Evolutionary conservation across 1,284 basidiomycete genomes (phyloP), one percentile per base, ranked within the genome.

Genomic region (Ganoderma lucidum): DNA sequence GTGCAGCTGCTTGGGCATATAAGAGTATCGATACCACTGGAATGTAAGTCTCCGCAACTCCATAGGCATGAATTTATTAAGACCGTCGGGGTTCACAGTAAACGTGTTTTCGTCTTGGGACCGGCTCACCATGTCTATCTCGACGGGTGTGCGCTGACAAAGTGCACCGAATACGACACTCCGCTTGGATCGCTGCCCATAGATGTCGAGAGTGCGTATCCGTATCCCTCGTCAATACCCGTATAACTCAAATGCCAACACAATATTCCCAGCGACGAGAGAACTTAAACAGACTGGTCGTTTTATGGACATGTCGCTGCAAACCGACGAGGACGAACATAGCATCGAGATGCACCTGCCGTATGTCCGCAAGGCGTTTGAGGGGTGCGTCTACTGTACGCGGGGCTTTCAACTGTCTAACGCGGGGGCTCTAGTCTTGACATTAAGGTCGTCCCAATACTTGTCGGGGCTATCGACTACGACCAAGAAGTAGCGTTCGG

Each of bases 331-430:
- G 79, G 95, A 93, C 51, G 98, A 99, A 77, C 98, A 99, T 80
- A 97, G 95, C 77, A 91, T 99, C 64, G 98, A 99, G 82, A 97
- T 99, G 95, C 97, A 99, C 75, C 85, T 98, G 15, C 96, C 97
- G 3, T 99, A 97, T 79, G 86, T 99, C 45, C 88, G 94, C 64
- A 96, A 96, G 79, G 83, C 94, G 10, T 98, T 98, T 74, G 84
- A 93, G 78, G 88, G 88, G 94, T 96, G 75, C 73, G 84, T 28
- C 3, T 80, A 41, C 41, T n/a, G n/a, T 17, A 42, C 39, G 14
- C n/a, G 39, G 23, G 6, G 2, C 3, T 14, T 23, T n/a, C 14
- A 39, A 10, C 12, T 17, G 12, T 23, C 45, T 63, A 6, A 63
- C 19, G 30, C 19, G 4, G n/a, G 10, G 4, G 14, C 41, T 28